Evolutionary conservation across 2,329 filamentous ascomycete genomes (phyloP).

Genomic region (Diaporthe ilicicola): DNA sequence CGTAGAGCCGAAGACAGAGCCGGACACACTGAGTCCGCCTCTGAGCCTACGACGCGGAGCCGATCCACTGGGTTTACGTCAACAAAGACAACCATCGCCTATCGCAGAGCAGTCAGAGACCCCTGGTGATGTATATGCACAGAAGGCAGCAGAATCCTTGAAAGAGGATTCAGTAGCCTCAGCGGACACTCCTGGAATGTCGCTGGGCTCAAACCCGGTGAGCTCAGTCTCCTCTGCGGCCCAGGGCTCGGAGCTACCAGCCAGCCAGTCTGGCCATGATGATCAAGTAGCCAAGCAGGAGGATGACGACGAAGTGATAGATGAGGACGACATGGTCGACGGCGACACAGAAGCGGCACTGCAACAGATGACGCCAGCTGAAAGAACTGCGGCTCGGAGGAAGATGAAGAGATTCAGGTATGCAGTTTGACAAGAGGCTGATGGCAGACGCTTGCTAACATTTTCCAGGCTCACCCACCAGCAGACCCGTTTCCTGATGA

Average conservation of each 20-base stretch:
- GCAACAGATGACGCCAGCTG: conserved; percentile 62
- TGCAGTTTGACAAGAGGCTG: conserved; percentile 32
- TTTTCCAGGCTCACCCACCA: conserved; percentile 83
- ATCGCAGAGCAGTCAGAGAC: conserved; percentile 46
- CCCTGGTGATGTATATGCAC: conserved; percentile 45
- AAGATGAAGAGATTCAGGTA: conserved; percentile 86
- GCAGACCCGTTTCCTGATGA: conserved; percentile 97
- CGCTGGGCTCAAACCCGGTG: conserved; percentile 51
- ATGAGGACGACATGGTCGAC: conserved; percentile 67
- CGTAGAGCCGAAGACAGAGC: conserved; percentile 69
- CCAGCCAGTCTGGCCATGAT: conserved; percentile 47
- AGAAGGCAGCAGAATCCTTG: conserved; percentile 47
- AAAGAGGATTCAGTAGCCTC: conserved; percentile 52
- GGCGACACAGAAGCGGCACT: conserved; percentile 52
- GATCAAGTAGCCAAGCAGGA: conserved; percentile 53
- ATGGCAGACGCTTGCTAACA: conserved; percentile 44
- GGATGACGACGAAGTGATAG: conserved; percentile 60
- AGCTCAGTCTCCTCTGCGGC: conserved; percentile 49
- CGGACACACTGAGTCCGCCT: conserved; percentile 42
- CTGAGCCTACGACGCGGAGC: conserved; percentile 47
- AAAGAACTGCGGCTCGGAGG: conserved; percentile 64
- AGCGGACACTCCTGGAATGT: conserved; percentile 48
- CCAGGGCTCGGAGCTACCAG: conserved; percentile 44
- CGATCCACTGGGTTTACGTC: conserved; percentile 52
- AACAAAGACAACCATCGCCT: conserved; percentile 50